Conservation (phyloP, 805 yeast genomes). For the Kluyveromyces nonfermentans region DNA sequence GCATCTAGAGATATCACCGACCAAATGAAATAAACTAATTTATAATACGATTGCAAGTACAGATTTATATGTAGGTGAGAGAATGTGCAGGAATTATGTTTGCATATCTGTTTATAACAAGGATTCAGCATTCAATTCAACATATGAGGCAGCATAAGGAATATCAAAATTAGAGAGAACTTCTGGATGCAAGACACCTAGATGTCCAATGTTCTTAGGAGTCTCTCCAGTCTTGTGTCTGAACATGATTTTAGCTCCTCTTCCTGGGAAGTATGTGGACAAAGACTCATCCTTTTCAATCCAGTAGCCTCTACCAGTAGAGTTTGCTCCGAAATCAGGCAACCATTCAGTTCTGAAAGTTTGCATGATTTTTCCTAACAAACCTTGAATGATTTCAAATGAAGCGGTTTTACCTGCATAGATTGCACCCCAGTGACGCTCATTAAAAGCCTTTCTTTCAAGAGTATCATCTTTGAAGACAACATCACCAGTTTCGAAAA, state of each 20-base stretch:
- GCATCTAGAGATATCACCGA: conserved; percentile 1
- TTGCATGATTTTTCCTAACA: conserved; percentile 90
- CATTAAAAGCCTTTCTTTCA: conserved; percentile 87
- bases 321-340: conserved; percentile 37
- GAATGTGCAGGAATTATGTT: neutral
- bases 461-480: conserved; percentile 69
- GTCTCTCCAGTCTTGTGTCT: conserved; percentile 53
- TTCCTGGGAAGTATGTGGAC: conserved; percentile 87
- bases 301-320: conserved; percentile 74
- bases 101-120: conserved; percentile 45
- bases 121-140: conserved; percentile 83
- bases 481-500: conserved; percentile 92
- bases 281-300: conserved; percentile 59
- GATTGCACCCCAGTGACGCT: conserved; percentile 91
- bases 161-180: conserved; percentile 80
- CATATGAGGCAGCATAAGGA: conserved; percentile 86
- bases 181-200: conserved; percentile 95
- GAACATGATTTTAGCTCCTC: conserved; percentile 85
- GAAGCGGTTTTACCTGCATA: conserved; percentile 94
- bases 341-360: conserved; percentile 87
- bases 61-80: neutral
- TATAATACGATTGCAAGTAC: neutral
- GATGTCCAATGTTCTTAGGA: conserved; percentile 57
- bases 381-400: conserved; percentile 89
- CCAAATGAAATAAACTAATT: neutral